Base-by-base conservation (phyloP, 2,329 filamentous ascomycete species). In the Juglanconis sp. region DNA sequence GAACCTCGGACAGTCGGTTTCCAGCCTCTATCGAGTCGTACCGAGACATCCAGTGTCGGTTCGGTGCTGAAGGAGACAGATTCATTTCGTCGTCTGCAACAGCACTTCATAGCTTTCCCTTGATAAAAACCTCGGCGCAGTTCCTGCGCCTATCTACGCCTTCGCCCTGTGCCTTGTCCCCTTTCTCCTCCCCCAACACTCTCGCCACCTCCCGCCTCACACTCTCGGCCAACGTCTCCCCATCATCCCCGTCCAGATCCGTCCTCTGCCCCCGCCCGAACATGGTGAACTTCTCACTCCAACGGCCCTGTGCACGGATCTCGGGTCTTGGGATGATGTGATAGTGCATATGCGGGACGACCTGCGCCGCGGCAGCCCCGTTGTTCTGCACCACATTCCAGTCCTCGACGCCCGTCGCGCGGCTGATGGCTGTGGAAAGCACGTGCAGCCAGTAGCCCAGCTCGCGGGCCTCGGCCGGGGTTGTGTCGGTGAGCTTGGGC, bases 311-410 rank as follows among this genome's bases (percentile, higher is more conserved):
- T 51, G 77, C 82, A 65, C 77, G 79, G 60, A 83, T 83, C 75
- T 89, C 86, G 0, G 93, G 92, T 42, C 94, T 79, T 0, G 94
- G 94, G 38, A 99, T 96, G 56, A 98, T 83, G 68, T 99, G 95
- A 72, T 96, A 98, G 74, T 99, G 94, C 53, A 96, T 88, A 73
- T 98, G 94, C 30, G 90, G 89, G 2, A 98, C 92, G 15, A 96
- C 92, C 76, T 98, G 94, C 2, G 92, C 92, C 2, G 94, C 94
- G 36, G 92, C 86, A 3, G 87, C 87, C 15, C 94, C 92, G 68
- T 97, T 98, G 72, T 98, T 98, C 78, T 98, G 94, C 58, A 98
- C 91, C 35, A 98, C 87, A 74, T 99, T 99, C 89, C 94, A 98
- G 76, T 97, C 93, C 54, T 80, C 81, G 1, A 91, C 84, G 9